Evolutionary conservation across 768 basidiomycete species (phyloP), one percentile per base, ranked within the genome.

Genomic region (Auricularia auricula-judae): DNA sequence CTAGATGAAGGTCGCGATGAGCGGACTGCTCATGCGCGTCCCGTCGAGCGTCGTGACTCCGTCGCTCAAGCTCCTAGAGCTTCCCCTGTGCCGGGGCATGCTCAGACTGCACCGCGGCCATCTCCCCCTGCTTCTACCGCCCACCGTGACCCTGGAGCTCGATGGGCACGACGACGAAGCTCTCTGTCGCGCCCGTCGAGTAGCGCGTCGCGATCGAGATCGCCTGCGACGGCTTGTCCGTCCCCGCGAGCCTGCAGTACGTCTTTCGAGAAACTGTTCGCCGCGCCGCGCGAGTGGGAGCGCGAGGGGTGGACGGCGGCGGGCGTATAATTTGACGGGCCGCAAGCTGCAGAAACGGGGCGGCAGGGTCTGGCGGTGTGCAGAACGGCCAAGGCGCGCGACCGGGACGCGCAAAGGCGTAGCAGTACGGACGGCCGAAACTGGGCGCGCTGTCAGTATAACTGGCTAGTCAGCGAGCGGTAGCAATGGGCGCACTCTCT

Each of bases 221-320:
- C 7, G 82, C 75, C 70, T 93, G 92, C 3, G 87, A 93, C 92
- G 96, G 97, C 74, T 93, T 88, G 60, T 79, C 72, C 70, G 89
- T 82, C 39, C 93, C 94, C 10, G 84, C 72, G 12, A 85, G 59
- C 0, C 72, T 68, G 62, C 87, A 69, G 74, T 81, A 23, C 23
- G 23, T 89, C 91, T 2, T 95, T 94, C 97, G 96, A 98, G 74
- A 90, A 97, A 71, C 95, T 95, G 79, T 95, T 95, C 8, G 91
- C 82, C 33, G 91, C 91, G 68, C 86, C 86, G 67, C 67, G 65
- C 42, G 54, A 35, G 18, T 65, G 61, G 39, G 59, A 59, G 4
- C 43, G 35, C 66, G 47, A 62, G 11, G 14, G 35, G 29, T 43
- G 70, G 62, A 62, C 21, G 54, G 29, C 53, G 42, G n/a, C 35